Conservation (phyloP, 2,329 filamentous ascomycete genomes). For the Exophiala xenobiotica region DNA sequence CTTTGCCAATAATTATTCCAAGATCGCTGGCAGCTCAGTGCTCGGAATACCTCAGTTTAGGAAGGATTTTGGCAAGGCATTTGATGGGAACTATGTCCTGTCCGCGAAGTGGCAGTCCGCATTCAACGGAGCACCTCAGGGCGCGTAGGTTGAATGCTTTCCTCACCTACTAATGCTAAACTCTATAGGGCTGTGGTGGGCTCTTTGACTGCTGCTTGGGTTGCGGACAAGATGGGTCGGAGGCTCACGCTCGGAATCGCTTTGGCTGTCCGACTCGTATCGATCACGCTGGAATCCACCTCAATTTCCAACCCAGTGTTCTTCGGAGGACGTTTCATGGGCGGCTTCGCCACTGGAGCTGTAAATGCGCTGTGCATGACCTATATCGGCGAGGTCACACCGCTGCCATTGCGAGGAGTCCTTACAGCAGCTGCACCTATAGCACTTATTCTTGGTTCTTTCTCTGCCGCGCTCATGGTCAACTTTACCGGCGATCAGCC, state of each 20-base stretch:
- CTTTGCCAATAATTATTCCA: slow-evolving; percentile 16
- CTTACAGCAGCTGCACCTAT: slow-evolving; percentile 46
- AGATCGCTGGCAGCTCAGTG: slow-evolving; percentile 47
- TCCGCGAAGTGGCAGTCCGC: slow-evolving; percentile 52
- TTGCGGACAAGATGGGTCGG: slow-evolving; percentile 45
- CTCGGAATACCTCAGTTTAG: slow-evolving; percentile 59
- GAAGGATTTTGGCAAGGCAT: slow-evolving; percentile 54
- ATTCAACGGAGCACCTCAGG: slow-evolving; percentile 39
- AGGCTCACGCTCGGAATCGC: slow-evolving; percentile 28
- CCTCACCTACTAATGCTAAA: not conserved
- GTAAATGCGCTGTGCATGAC: slow-evolving; percentile 50
- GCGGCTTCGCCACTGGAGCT: slow-evolving; percentile 48
- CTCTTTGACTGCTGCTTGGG: slow-evolving; percentile 30
- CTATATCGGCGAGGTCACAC: slow-evolving; percentile 42
- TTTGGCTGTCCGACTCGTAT: slow-evolving; percentile 13
- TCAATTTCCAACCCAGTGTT: slow-evolving; percentile 38
- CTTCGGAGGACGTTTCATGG: slow-evolving; percentile 47
- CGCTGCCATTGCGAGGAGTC: slow-evolving; percentile 50
- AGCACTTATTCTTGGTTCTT: slow-evolving; percentile 43
- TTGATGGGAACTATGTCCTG: slow-evolving; percentile 44
- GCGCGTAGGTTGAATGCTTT: slow-evolving; percentile 10
- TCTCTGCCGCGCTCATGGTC: slow-evolving; percentile 40
- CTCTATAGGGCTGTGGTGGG: slow-evolving; percentile 10
- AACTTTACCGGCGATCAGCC: slow-evolving; percentile 42
- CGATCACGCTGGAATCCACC: slow-evolving; percentile 37